A percentile compares a stretch with the other conserved stretches of the same genome.
Evolutionary conservation across 192 early-diverging fungal genomes (phyloP).

Genomic region (Coemansia sp.): DNA sequence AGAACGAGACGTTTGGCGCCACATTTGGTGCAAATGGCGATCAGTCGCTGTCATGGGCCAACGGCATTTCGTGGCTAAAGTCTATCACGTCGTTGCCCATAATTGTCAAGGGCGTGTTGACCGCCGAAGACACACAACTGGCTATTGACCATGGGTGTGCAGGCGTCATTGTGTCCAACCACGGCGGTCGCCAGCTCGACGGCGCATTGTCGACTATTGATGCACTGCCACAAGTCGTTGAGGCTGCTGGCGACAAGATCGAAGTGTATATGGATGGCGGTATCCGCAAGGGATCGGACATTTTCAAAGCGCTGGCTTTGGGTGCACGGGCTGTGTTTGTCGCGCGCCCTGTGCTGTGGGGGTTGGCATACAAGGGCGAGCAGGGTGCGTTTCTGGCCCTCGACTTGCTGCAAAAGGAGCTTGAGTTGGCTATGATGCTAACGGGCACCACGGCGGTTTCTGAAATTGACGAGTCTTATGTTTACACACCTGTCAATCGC

Average conservation of each 20-base stretch:
- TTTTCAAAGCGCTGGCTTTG: slow-evolving; percentile 94
- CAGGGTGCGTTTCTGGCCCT: slow-evolving; percentile 75
- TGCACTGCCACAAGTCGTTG: slow-evolving; percentile 83
- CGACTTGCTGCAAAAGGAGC: slow-evolving; percentile 78
- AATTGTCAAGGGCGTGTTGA: slow-evolving; percentile 90
- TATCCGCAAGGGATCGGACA: slow-evolving; percentile 85
- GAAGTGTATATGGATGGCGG: slow-evolving; percentile 96
- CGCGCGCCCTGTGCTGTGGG: slow-evolving; percentile 68
- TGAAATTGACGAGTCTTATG: slow-evolving; percentile 63
- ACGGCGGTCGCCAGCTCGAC: slow-evolving; percentile 96
- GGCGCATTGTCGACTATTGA: slow-evolving; percentile 78
- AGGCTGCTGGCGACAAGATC: slow-evolving; percentile 64
- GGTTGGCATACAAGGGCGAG: slow-evolving; percentile 86
- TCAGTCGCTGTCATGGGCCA: slow-evolving; percentile 80
- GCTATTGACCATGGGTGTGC: slow-evolving; percentile 76
- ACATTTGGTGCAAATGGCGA: slow-evolving; percentile 61
- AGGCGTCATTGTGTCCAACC: slow-evolving; percentile 92
- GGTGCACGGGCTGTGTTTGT: slow-evolving; percentile 81
- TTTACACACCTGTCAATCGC: slow-evolving; percentile 41
- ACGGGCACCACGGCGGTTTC: slow-evolving; percentile 64
- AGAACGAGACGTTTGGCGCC: slow-evolving; percentile 44
- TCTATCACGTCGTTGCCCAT: slow-evolving; percentile 84
- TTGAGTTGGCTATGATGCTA: slow-evolving; percentile 81
- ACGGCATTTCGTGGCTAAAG: slow-evolving; percentile 80
- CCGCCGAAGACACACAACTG: slow-evolving; percentile 83